Conservation (phyloP, 495 filamentous ascomycete species). For the Penicillium coprophilum region DNA sequence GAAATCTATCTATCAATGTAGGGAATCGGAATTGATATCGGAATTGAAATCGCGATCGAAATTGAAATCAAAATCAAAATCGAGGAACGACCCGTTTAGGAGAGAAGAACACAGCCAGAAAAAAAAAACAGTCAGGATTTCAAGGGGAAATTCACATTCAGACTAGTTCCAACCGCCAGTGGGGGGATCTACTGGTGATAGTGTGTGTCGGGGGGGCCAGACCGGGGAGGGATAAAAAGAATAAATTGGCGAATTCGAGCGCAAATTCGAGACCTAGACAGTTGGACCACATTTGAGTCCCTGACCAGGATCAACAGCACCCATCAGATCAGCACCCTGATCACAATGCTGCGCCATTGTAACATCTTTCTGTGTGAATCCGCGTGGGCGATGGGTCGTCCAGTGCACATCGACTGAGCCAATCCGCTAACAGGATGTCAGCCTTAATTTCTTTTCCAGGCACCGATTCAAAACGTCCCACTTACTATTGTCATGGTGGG, state of each 20-base stretch:
- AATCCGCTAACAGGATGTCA: slow-evolving; percentile 33
- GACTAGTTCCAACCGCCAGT: slow-evolving; percentile 9
- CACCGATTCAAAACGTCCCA: slow-evolving; percentile 5
- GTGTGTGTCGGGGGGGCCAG: slow-evolving; percentile 1
- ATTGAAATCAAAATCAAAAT: background rate
- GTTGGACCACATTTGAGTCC: slow-evolving; percentile 38
- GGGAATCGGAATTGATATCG: background rate
- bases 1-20: background rate
- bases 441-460: slow-evolving; percentile 7
- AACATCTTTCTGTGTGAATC: slow-evolving; percentile 69
- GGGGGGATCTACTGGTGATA: slow-evolving; percentile 18
- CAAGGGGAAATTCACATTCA: slow-evolving; percentile 17
- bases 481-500: slow-evolving; percentile 49
- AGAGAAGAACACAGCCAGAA: slow-evolving; percentile 8
- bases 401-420: slow-evolving; percentile 55
- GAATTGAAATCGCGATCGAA: background rate
- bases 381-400: slow-evolving; percentile 72
- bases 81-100: slow-evolving; percentile 12
- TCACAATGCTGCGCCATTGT: slow-evolving; percentile 67
- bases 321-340: slow-evolving; percentile 45
- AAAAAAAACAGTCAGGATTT: slow-evolving; percentile 16
- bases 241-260: background rate
- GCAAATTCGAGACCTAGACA: background rate
- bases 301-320: slow-evolving; percentile 37
- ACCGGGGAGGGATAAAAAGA: background rate